phyloP scores from a whole-genome alignment of 2,329 filamentous ascomycete genomes.

The Sclerotinia borealis region DNA sequence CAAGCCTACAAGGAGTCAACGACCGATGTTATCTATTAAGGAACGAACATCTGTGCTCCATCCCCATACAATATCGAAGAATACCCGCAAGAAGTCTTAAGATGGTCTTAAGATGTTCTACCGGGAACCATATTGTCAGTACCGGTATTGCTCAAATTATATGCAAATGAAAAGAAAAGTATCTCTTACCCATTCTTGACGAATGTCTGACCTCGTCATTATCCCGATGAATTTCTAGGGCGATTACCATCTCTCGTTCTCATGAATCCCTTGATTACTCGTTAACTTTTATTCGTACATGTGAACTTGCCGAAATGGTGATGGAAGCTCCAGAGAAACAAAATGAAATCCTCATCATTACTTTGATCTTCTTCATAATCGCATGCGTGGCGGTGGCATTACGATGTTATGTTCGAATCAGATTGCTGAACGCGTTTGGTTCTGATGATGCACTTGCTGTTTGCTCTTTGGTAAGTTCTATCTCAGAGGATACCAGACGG shows the following conservation, averaged over 20 bases:
- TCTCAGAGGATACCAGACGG: neutral
- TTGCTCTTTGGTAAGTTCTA: constrained; percentile 37
- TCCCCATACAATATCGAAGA: neutral
- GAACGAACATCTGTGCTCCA: neutral
- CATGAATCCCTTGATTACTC: neutral
- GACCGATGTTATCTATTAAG: neutral
- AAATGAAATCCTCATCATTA: constrained; percentile 16
- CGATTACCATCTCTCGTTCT: neutral
- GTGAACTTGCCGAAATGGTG: neutral
- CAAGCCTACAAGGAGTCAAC: too few relatives aligned
- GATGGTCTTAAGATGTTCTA: too few relatives aligned
- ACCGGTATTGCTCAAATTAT: neutral
- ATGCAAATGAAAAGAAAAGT: neutral
- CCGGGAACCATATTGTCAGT: neutral
- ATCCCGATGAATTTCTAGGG: neutral
- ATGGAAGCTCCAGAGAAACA: neutral
- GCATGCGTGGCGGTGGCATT: constrained; percentile 37
- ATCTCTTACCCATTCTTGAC: neutral
- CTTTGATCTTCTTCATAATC: constrained; percentile 31
- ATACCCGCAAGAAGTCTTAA: neutral
- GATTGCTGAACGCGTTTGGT: constrained; percentile 39
- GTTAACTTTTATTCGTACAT: neutral
- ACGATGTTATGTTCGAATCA: constrained; percentile 40
- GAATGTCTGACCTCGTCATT: neutral
- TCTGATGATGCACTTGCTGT: constrained; percentile 45